Base-by-base conservation (phyloP, 345 rosid genomes). In the Salix arbutifolia region DNA sequence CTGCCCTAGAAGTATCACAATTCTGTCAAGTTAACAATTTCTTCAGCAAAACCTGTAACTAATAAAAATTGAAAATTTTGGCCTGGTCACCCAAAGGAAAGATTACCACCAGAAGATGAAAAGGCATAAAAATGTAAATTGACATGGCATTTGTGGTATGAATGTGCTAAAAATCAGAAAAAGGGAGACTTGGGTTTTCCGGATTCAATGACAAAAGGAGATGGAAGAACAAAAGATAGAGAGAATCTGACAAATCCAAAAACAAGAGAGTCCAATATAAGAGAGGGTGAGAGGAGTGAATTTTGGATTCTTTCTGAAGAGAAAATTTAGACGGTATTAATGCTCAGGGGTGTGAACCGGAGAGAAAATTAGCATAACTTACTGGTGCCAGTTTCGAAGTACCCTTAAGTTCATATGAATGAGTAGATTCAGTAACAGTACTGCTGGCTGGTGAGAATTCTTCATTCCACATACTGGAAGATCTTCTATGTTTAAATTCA, bases 381-480 rank as follows among this genome's bases (percentile, higher is more conserved):
- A 89, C 91, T 67, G 84, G 70, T 35, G 81, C 53, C 73, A 82
- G 46, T 77, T 87, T 91, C 31, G 89, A 82, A 73, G 88, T 80
- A 80, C 79, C 69, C 50, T 86, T 79, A 77, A 79, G 84, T 77
- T 87, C 90, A 80, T 94, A 89, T 74, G 74, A 90, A 75, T 88
- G 96, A 80, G 87, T 86, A 78, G 88, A 83, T 80, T 96, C 99
- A n/a, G 90, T 82, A 73, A 90, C 78, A 12, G 88, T 80, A 83
- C 96, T 89, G 83, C 90, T 83, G 73, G 78, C 77, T 28, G 91
- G 87, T 62, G 94, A 91, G 80, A 90, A 82, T 74, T 96, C 97
- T 37, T 85, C 91, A 86, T 90, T 92, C 88, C 89, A 83, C 88
- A 85, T 90, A 93, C 97, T 90, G 71, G 94, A 88, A 76, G 92